Conservation (phyloP, 1,284 basidiomycete species). For the Fomitiporia mediterranea region DNA sequence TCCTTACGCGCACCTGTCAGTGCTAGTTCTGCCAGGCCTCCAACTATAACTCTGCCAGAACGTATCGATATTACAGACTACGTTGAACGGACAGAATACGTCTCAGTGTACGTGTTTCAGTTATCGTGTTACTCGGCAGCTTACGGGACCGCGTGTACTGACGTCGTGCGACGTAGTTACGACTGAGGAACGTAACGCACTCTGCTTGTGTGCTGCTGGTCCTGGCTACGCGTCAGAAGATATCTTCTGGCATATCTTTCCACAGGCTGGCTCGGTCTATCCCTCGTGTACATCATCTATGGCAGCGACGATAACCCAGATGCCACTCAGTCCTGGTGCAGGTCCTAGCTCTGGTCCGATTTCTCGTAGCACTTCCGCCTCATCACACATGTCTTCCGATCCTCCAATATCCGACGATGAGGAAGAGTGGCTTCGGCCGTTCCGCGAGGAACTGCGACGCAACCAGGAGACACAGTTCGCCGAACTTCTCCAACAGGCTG, state of each 20-base stretch:
- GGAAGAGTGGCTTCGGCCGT: constrained; percentile 8
- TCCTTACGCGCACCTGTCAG: neutral
- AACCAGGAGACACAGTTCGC: neutral
- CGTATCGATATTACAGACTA: neutral
- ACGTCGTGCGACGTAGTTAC: constrained; percentile 4
- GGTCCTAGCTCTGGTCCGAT: constrained; percentile 10
- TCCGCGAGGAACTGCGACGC: constrained; percentile 1
- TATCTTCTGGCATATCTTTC: no score
- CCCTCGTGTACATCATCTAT: neutral
- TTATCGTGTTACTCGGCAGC: neutral
- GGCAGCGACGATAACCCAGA: constrained; percentile 12
- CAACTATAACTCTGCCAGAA: neutral
- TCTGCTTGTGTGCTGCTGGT: neutral
- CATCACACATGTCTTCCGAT: neutral
- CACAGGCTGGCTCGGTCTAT: no score
- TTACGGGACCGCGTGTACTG: neutral
- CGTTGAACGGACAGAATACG: neutral
- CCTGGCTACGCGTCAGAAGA: no score
- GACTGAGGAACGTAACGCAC: neutral
- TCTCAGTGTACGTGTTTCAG: neutral
- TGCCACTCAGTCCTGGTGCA: constrained; percentile 4
- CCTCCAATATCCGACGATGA: neutral
- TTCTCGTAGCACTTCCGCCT: neutral
- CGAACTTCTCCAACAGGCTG: constrained; percentile 3
- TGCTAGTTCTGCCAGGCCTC: neutral